Evolutionary conservation across 495 filamentous ascomycete species (phyloP).

Genomic region (Articulospora tetracladia): DNA sequence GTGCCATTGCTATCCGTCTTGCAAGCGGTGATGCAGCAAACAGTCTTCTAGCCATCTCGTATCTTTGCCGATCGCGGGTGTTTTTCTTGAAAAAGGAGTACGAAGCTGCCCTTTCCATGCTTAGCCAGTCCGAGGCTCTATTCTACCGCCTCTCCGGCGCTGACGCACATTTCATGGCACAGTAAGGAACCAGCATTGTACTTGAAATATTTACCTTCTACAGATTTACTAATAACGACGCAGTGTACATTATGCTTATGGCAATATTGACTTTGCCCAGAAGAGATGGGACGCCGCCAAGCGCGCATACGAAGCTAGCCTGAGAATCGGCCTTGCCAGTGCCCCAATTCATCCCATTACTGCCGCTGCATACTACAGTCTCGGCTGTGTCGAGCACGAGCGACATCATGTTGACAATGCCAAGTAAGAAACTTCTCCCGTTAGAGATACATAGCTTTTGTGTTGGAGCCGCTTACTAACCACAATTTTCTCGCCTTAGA

Average conservation of each 20-base stretch:
- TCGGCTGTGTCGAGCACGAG: constrained; percentile 7
- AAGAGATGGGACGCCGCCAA: constrained; percentile 4
- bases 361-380: constrained; percentile 13
- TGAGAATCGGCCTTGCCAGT: constrained; percentile 1
- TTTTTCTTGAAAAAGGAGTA: constrained; percentile 12
- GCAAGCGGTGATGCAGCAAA: constrained; percentile 11
- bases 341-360: constrained; percentile 12
- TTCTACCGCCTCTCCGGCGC: constrained; percentile 13
- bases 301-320: constrained; percentile 3
- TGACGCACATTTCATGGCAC: constrained; percentile 16
- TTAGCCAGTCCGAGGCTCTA: constrained; percentile 14
- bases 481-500: no score
- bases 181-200: constrained; percentile 1
- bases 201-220: neutral
- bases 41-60: constrained; percentile 14
- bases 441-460: no score
- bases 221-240: neutral
- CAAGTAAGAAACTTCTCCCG: neutral
- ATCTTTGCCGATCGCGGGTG: constrained; percentile 15
- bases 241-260: constrained; percentile 16
- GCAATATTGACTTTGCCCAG: constrained; percentile 16
- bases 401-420: constrained; percentile 1
- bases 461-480: no score
- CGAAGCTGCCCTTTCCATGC: constrained; percentile 5
- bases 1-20: constrained; percentile 12